Evolutionary conservation across 1,284 basidiomycete genomes (phyloP).

Genomic region (Moesziomyces sp.): DNA sequence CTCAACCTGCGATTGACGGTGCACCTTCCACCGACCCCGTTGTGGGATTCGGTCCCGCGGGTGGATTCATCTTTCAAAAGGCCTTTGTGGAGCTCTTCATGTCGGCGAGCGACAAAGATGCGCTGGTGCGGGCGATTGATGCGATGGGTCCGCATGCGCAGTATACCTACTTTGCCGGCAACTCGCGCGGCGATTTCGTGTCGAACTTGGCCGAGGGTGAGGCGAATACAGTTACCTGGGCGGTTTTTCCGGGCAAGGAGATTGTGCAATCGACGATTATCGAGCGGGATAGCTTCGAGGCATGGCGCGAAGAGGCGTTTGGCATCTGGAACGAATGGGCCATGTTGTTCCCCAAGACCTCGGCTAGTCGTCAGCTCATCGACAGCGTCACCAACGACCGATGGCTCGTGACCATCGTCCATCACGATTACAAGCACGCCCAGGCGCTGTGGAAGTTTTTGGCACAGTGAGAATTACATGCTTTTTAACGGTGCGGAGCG

Average conservation of each 20-base stretch:
- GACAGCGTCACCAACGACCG: conserved; percentile 78
- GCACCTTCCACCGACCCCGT: conserved; percentile 70
- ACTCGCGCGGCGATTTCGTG: conserved; percentile 69
- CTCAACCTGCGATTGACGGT: conserved; percentile 76
- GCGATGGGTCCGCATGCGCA: conserved; percentile 73
- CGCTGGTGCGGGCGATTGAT: conserved; percentile 74
- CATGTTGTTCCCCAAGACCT: conserved; percentile 81
- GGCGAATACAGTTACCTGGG: conserved; percentile 71
- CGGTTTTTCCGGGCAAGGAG: conserved; percentile 70
- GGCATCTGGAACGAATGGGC: conserved; percentile 97
- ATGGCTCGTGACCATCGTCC: conserved; percentile 93
- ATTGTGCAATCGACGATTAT: conserved; percentile 70
- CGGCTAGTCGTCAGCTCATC: conserved; percentile 79
- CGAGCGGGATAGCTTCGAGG: conserved; percentile 69
- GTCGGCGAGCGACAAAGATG: conserved; percentile 74
- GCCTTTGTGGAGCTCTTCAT: conserved; percentile 97
- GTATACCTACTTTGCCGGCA: conserved; percentile 88
- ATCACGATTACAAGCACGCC: conserved; percentile 88
- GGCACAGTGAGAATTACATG: conserved; percentile 11
- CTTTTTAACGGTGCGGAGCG: not conserved
- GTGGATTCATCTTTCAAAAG: conserved; percentile 96
- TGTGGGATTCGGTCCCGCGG: conserved; percentile 91
- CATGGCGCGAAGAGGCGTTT: conserved; percentile 87
- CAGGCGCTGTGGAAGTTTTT: conserved; percentile 78
- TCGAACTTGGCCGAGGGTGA: conserved; percentile 68